phyloP scores from a whole-genome alignment of 768 basidiomycete genomes.

The Trametes punicea region DNA sequence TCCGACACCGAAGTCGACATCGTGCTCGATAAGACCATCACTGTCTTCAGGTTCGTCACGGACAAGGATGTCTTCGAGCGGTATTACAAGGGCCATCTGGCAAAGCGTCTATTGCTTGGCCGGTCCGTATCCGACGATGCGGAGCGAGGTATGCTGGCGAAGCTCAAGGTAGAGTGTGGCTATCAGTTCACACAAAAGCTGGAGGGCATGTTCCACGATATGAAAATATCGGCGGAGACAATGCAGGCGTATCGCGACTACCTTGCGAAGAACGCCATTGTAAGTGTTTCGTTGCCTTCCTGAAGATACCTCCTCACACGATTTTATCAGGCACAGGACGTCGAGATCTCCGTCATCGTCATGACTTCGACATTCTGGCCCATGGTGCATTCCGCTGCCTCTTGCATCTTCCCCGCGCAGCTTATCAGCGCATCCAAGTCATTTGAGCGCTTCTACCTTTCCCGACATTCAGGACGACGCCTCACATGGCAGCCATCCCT shows the following conservation, averaged over 20 bases:
- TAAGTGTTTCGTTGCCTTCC: conserved; percentile 35
- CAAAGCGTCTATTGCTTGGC: conserved; percentile 81
- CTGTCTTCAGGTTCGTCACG: conserved; percentile 87
- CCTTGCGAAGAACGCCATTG: conserved; percentile 52
- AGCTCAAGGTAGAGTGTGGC: conserved; percentile 95
- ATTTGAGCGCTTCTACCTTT: conserved; percentile 88
- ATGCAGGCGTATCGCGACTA: conserved; percentile 68
- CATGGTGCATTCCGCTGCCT: conserved; percentile 57
- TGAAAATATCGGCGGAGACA: conserved; percentile 82
- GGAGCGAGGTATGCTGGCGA: conserved; percentile 94
- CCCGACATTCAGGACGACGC: conserved; percentile 83
- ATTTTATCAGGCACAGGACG: conserved; percentile 53
- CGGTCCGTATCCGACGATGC: conserved; percentile 97
- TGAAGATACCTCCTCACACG: not conserved
- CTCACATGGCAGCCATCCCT: conserved; percentile 90
- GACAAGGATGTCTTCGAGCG: conserved; percentile 98
- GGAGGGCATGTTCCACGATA: conserved; percentile 99
- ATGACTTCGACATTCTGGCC: conserved; percentile 99
- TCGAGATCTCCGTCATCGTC: conserved; percentile 85
- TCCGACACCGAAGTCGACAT: conserved; percentile 86
- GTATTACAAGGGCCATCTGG: conserved; percentile 95
- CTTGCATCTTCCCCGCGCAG: conserved; percentile 65
- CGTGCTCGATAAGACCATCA: conserved; percentile 93
- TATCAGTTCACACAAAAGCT: conserved; percentile 96
- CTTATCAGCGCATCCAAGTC: conserved; percentile 65